phyloP scores from a whole-genome alignment of 2,329 filamentous ascomycete species.

The Coniosporium tulheliwenetii region DNA sequence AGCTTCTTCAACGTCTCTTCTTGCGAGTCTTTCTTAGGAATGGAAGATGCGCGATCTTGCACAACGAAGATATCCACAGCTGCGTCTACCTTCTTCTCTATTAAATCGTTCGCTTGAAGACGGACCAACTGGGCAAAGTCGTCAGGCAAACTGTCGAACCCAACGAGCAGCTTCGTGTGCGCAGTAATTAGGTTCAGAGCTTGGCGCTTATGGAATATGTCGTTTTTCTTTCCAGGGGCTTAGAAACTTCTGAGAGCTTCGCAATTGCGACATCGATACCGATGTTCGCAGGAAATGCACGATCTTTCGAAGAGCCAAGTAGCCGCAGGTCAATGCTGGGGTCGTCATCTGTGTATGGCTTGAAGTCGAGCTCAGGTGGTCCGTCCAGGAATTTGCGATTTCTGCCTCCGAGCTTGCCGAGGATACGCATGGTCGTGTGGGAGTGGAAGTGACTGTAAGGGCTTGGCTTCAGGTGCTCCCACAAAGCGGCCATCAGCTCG shows the following conservation, averaged over 20 bases:
- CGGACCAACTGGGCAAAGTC: slow-evolving; percentile 75
- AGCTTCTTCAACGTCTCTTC: slow-evolving; percentile 72
- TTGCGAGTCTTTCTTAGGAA: slow-evolving; percentile 73
- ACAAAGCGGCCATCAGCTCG: slow-evolving; percentile 93
- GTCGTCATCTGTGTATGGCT: slow-evolving; percentile 73
- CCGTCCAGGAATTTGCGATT: slow-evolving; percentile 93
- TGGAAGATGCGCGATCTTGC: slow-evolving; percentile 67
- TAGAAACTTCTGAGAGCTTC: slow-evolving; percentile 70
- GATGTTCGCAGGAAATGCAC: slow-evolving; percentile 72
- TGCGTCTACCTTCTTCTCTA: slow-evolving; percentile 54
- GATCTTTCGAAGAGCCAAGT: slow-evolving; percentile 75
- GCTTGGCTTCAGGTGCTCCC: slow-evolving; percentile 84
- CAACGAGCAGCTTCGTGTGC: slow-evolving; percentile 81
- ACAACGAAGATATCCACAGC: slow-evolving; percentile 56
- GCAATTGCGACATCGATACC: slow-evolving; percentile 80
- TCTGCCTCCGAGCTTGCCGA: slow-evolving; percentile 88
- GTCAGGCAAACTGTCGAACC: slow-evolving; percentile 74
- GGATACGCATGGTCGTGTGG: slow-evolving; percentile 92
- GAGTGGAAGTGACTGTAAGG: slow-evolving; percentile 96
- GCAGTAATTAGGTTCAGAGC: slow-evolving; percentile 76
- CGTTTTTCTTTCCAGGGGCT: slow-evolving; percentile 49
- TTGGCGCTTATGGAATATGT: slow-evolving; percentile 84
- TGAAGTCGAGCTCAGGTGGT: slow-evolving; percentile 68
- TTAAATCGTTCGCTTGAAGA: slow-evolving; percentile 75
- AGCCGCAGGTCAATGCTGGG: slow-evolving; percentile 80